Percentiles rank a stretch among this genome's conserved stretches.
phyloP scores from a whole-genome alignment of 2,329 filamentous ascomycete genomes.

The Pseudogymnoascus sp. region DNA sequence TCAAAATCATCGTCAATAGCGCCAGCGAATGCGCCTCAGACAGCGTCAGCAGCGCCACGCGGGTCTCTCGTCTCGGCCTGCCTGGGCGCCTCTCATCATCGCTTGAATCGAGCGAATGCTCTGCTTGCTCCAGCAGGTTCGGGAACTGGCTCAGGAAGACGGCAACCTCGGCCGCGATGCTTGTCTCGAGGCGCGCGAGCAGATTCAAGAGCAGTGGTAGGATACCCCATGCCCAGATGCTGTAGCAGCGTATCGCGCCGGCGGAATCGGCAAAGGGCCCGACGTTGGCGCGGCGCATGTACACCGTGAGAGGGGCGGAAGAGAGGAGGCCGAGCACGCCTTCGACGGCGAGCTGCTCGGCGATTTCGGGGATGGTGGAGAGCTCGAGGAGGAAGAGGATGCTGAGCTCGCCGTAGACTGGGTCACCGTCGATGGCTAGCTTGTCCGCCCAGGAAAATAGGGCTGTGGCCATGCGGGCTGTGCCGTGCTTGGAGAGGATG shows the following conservation, averaged over 20 bases:
- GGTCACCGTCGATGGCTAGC: slow-evolving; percentile 69
- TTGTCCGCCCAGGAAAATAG: slow-evolving; percentile 92
- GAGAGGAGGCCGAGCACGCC: slow-evolving; percentile 73
- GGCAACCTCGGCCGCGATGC: slow-evolving; percentile 75
- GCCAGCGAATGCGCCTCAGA: slow-evolving; percentile 73
- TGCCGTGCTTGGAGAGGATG: slow-evolving; percentile 62
- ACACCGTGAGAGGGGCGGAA: slow-evolving; percentile 69
- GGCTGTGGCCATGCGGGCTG: slow-evolving; percentile 72
- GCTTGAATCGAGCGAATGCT: slow-evolving; percentile 61
- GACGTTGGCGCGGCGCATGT: slow-evolving; percentile 63
- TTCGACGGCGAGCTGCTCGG: slow-evolving; percentile 84
- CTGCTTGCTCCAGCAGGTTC: slow-evolving; percentile 64
- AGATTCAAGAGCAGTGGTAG: slow-evolving; percentile 85
- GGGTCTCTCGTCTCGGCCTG: slow-evolving; percentile 32
- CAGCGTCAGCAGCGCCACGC: slow-evolving; percentile 64
- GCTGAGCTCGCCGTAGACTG: slow-evolving; percentile 88
- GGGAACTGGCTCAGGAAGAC: slow-evolving; percentile 87
- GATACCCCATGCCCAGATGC: slow-evolving; percentile 83
- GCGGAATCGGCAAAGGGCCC: slow-evolving; percentile 71
- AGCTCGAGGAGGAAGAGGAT: slow-evolving; percentile 82
- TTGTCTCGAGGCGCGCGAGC: slow-evolving; percentile 69
- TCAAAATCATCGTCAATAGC: slow-evolving; percentile 66
- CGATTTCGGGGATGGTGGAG: slow-evolving; percentile 70
- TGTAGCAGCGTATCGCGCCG: slow-evolving; percentile 66
- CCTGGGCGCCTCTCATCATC: slow-evolving; percentile 24